These are phyloP conservation scores for Russula sp. DNA, from an alignment of 768 basidiomycete species.

Conservation along the genomic window DNA sequence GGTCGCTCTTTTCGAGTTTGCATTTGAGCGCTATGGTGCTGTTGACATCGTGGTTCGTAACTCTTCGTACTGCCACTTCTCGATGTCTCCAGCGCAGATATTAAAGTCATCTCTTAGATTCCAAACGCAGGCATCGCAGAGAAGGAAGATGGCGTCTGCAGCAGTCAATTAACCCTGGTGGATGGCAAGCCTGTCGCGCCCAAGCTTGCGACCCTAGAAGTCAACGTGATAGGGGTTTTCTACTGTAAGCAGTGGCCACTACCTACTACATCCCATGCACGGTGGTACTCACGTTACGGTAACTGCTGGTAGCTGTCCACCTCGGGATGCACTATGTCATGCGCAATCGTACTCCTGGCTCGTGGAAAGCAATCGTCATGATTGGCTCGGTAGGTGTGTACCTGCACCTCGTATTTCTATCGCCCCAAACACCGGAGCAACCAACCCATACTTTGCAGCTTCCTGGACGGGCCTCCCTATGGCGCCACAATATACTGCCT, in stretches of 20 bases:
- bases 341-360: constrained; percentile 13
- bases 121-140: constrained; percentile 26
- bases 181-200: constrained; percentile 30
- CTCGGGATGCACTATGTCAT: constrained; percentile 32
- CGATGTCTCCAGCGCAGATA: neutral
- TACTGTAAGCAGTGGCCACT: constrained; percentile 26
- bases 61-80: neutral
- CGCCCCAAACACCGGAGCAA: neutral
- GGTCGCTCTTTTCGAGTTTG: constrained; percentile 31
- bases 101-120: constrained; percentile 13
- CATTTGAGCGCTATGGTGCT: constrained; percentile 26
- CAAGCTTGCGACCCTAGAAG: constrained; percentile 26
- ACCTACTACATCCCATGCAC: too few relatives aligned
- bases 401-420: neutral
- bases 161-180: constrained; percentile 8
- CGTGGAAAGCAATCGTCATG: constrained; percentile 30
- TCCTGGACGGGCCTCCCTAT: constrained; percentile 26
- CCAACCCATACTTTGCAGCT: constrained; percentile 17
- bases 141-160: neutral
- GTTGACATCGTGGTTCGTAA: constrained; percentile 32
- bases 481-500: constrained; percentile 28
- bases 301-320: constrained; percentile 26
- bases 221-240: constrained; percentile 31
- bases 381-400: constrained; percentile 33
- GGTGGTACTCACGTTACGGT: neutral